Conservation (phyloP, 495 filamentous ascomycete species). For the Talaromyces trachyspermus region DNA sequence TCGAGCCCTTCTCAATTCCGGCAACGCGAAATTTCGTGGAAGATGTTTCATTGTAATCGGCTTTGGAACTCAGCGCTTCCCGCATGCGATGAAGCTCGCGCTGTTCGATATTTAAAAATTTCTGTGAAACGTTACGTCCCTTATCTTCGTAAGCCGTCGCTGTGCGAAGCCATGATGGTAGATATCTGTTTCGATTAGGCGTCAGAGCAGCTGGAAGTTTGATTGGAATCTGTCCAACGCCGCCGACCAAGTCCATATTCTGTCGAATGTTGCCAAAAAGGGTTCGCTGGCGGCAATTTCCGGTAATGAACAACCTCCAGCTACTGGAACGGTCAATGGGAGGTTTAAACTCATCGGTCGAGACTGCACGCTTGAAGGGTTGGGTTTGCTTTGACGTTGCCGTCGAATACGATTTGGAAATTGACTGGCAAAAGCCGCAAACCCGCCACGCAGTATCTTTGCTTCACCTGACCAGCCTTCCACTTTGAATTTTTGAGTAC, state of each 20-base stretch:
- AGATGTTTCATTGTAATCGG: slow-evolving; percentile 41
- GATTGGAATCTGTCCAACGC: slow-evolving; percentile 83
- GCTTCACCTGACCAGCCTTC: slow-evolving; percentile 74
- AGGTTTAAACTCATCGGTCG: slow-evolving; percentile 41
- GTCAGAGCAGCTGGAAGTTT: slow-evolving; percentile 56
- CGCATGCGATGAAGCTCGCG: slow-evolving; percentile 86
- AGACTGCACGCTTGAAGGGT: slow-evolving; percentile 32
- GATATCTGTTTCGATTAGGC: slow-evolving; percentile 26
- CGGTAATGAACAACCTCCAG: slow-evolving; percentile 82
- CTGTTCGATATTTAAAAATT: slow-evolving; percentile 77
- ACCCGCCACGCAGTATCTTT: slow-evolving; percentile 61
- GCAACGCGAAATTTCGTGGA: slow-evolving; percentile 54
- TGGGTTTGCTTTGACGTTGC: slow-evolving; percentile 16
- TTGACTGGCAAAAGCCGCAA: slow-evolving; percentile 38
- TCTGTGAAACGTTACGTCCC: slow-evolving; percentile 73
- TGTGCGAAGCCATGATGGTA: slow-evolving; percentile 73
- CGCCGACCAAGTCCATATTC: slow-evolving; percentile 91
- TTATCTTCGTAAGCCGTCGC: slow-evolving; percentile 59
- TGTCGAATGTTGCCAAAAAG: slow-evolving; percentile 92
- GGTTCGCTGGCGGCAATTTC: slow-evolving; percentile 65
- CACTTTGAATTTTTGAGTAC: slow-evolving; percentile 85
- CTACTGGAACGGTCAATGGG: slow-evolving; percentile 62
- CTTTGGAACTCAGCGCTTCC: slow-evolving; percentile 66
- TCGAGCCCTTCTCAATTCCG: slow-evolving; percentile 87
- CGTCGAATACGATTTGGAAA: slow-evolving; percentile 40